These are phyloP conservation scores for Alisma plantagoaquatica DNA, from an alignment of 106 monocot species.

Conservation along the genomic window DNA sequence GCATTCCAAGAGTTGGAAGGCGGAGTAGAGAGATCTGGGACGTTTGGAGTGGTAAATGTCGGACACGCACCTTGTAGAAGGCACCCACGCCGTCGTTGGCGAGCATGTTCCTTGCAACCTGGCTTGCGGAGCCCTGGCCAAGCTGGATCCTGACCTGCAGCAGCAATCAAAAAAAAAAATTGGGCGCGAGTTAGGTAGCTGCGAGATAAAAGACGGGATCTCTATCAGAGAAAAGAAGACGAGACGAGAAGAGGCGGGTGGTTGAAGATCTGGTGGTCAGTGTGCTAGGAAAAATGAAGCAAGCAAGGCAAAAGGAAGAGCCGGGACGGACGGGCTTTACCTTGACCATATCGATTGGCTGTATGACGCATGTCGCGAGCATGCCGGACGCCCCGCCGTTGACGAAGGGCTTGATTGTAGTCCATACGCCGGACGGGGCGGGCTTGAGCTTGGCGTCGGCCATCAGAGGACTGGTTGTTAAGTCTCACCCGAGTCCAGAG, in stretches of 20 bases:
- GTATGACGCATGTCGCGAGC: conserved; percentile 96
- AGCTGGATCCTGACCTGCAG: conserved; percentile 82
- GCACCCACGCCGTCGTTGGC: conserved; percentile 65
- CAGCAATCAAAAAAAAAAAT: not conserved
- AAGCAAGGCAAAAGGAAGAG: too few species aligned
- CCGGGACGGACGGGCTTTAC: conserved; percentile 26
- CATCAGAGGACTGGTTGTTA: too few species aligned
- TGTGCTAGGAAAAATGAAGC: too few species aligned
- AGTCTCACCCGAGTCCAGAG: too few species aligned
- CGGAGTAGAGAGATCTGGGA: too few species aligned
- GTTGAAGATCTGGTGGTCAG: too few species aligned
- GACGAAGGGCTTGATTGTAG: conserved; percentile 76
- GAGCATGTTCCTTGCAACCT: conserved; percentile 75
- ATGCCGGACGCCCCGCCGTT: conserved; percentile 83
- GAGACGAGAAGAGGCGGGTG: too few species aligned
- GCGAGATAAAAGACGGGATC: too few species aligned
- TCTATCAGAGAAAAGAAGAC: too few species aligned
- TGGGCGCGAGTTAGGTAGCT: too few species aligned
- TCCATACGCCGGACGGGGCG: conserved; percentile 32
- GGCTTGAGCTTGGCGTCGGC: conserved; percentile 18
- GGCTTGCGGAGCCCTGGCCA: conserved; percentile 81
- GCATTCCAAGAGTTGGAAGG: too few species aligned
- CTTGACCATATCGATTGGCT: conserved; percentile 94
- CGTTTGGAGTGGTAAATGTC: too few species aligned
- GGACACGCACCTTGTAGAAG: conserved; percentile 59